phyloP scores from a whole-genome alignment of 805 yeast species.

The Teunomyces aglyptinius region DNA sequence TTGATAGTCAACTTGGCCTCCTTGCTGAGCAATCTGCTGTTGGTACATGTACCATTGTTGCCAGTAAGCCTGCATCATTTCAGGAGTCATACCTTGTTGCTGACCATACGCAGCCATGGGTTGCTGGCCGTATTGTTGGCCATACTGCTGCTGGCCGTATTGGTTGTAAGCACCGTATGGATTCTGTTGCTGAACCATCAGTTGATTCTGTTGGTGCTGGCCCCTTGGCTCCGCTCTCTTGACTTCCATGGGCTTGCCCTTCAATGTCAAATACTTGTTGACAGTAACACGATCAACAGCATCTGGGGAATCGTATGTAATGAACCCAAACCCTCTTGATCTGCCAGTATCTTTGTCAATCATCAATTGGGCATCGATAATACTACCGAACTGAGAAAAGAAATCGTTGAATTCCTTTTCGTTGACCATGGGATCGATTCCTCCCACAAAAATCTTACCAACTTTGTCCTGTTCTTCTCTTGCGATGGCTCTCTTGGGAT shows the following conservation, averaged over 20 bases:
- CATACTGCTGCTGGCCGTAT: conserved; percentile 26
- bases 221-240: conserved; percentile 83
- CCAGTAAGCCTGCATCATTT: conserved; percentile 63
- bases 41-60: conserved; percentile 66
- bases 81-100: conserved; percentile 38
- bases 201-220: conserved; percentile 49
- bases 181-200: conserved; percentile 21
- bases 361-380: conserved; percentile 96
- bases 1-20: conserved; percentile 21
- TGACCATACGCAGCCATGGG: conserved; percentile 21
- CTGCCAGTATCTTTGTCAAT: conserved; percentile 95
- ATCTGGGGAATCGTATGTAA: conserved; percentile 90
- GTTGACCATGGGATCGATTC: conserved; percentile 89
- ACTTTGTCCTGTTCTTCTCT: conserved; percentile 96
- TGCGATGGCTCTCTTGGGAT: conserved; percentile 96
- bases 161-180: conserved; percentile 26
- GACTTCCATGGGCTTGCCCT: conserved; percentile 83
- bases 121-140: conserved; percentile 22
- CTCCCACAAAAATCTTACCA: conserved; percentile 96
- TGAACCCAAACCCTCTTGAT: conserved; percentile 95
- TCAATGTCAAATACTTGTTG: conserved; percentile 76
- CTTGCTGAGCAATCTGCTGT: conserved; percentile 43
- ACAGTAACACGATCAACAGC: conserved; percentile 89
- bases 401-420: conserved; percentile 86
- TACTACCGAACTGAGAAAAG: conserved; percentile 84